Evolutionary conservation across 495 filamentous ascomycete genomes (phyloP).

Genomic region (Haplographium delicatum): DNA sequence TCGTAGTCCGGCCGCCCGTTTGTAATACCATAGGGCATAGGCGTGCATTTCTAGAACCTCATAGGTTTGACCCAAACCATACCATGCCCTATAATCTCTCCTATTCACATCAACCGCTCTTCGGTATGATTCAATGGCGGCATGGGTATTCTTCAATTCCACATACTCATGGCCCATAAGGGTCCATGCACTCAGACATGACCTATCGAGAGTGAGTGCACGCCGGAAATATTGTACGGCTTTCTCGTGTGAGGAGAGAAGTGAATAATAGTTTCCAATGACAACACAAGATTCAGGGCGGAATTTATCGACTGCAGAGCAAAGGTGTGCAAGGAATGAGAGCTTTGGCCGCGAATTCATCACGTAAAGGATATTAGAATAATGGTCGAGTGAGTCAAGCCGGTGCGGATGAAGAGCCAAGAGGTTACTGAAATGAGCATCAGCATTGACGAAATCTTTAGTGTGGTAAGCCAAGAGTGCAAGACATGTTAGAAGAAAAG

Average conservation of each 20-base stretch:
- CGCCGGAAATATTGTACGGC: slow-evolving; percentile 97
- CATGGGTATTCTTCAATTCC: slow-evolving; percentile 98
- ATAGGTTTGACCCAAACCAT: slow-evolving; percentile 94
- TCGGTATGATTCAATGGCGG: slow-evolving; percentile 94
- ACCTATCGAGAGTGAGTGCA: slow-evolving; percentile 88
- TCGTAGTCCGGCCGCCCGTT: slow-evolving; percentile 83
- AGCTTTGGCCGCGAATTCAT: slow-evolving; percentile 81
- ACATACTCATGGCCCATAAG: slow-evolving; percentile 99
- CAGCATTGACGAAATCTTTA: slow-evolving; percentile 87
- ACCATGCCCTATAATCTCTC: slow-evolving; percentile 97
- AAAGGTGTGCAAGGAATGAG: slow-evolving; percentile 85
- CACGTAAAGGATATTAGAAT: slow-evolving; percentile 95
- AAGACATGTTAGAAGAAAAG: slow-evolving; percentile 84
- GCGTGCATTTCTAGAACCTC: slow-evolving; percentile 97
- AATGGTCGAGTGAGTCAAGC: slow-evolving; percentile 86
- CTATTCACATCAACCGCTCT: slow-evolving; percentile 95
- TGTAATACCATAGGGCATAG: slow-evolving; percentile 96
- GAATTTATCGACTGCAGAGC: slow-evolving; percentile 88
- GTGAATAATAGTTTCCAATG: slow-evolving; percentile 93
- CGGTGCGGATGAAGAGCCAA: slow-evolving; percentile 77
- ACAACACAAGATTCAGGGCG: slow-evolving; percentile 96
- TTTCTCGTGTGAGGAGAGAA: slow-evolving; percentile 93
- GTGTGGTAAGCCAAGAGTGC: slow-evolving; percentile 88
- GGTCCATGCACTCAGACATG: slow-evolving; percentile 92
- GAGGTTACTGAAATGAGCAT: slow-evolving; percentile 77